Base-by-base conservation (phyloP, 225 moss, liverwort and hornwort species). In the Asterella californica region DNA sequence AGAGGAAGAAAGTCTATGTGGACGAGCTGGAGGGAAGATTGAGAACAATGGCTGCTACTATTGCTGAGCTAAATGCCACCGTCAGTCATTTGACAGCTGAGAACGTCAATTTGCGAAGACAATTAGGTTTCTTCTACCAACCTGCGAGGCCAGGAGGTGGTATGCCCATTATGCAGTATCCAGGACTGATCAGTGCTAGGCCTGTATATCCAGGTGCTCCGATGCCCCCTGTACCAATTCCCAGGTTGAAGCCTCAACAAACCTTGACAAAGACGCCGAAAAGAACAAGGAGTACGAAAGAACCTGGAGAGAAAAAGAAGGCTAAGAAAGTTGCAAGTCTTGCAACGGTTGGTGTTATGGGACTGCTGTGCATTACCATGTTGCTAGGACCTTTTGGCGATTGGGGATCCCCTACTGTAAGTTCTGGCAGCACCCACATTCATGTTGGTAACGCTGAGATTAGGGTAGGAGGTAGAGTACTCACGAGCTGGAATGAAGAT, bases 1-100 rank as follows among this genome's bases (percentile, higher is more conserved):
- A 93, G 67, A 84, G 83, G 76, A 93, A 89, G 71, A 91, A 89
- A 69, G 78, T 91, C 22, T 91, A 91, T 61, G 84, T 93, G 10
- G 85, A 89, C 77, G 91, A 93, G 52, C 80, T 93, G 48, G 93
- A 93, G 74, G 78, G 86, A 53, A 90, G 86, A 76, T 81, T 93
- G 76, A 83, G 82, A 63, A 91, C 85, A 38, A 93, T 91, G 90
- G 83, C 85, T 70, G 83, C 91, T 22, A 93, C 85, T 32, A 79
- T 91, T 14, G 88, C 84, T 19, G 89, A 93, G 81, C 84, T 93
- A 33, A 91, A 91, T 33, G 79, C 86, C 30, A 93, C 91, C 54
- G 86, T 93, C 70, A 87, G 72, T 61, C 89, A 91, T 79, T 82
- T 93, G 69, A 90, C 87, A 74, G 82, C 83, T 37, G 88, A 93